phyloP scores from a whole-genome alignment of 306 rosid genomes.

The Acacia melanoxylon region DNA sequence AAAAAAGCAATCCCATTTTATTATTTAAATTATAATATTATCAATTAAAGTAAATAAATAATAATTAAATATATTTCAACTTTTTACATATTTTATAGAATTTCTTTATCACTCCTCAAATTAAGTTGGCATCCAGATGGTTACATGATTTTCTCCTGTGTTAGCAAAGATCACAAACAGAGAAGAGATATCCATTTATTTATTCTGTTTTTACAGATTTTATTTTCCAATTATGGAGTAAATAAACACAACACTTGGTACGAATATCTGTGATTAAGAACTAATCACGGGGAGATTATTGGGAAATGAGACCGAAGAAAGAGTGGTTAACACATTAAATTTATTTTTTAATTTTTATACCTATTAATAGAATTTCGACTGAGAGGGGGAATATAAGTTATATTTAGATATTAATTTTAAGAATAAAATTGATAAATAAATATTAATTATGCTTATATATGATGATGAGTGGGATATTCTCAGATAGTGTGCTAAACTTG shows the following conservation, averaged over 20 bases:
- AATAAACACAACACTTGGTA: neutral
- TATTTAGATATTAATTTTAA: no score
- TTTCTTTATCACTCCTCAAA: slow-evolving; percentile 10
- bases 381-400: no score
- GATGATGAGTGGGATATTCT: neutral
- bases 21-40: neutral
- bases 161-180: neutral
- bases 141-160: neutral
- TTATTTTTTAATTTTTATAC: no score
- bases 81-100: slow-evolving; percentile 32
- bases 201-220: no score
- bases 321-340: no score
- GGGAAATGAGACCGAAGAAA: neutral
- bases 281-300: neutral
- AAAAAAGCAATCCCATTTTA: slow-evolving; percentile 13
- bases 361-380: no score
- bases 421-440: no score
- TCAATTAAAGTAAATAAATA: neutral
- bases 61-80: neutral
- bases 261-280: slow-evolving; percentile 39
- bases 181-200: neutral
- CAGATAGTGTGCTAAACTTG: neutral
- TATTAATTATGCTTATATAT: no score
- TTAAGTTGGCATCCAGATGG: slow-evolving; percentile 31
- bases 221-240: neutral